Percentiles rank a stretch among this genome's conserved stretches.
Conservation (phyloP, 441 rosid species). For the Kokia cookei region DNA sequence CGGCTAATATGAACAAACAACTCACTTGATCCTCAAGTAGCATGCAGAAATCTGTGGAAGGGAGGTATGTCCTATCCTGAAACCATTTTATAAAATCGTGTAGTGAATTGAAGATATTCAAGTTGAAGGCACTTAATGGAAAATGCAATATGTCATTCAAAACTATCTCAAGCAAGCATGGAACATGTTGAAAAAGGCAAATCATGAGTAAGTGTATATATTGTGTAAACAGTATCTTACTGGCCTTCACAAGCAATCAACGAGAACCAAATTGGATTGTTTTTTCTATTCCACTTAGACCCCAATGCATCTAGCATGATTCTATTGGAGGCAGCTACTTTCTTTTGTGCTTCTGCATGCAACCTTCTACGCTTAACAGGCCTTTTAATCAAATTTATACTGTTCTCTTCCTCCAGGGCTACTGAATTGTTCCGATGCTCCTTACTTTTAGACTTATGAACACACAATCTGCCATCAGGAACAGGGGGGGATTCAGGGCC, state of each 20-base stretch:
- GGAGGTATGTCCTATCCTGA: conserved; percentile 55
- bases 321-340: conserved; percentile 32
- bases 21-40: conserved; percentile 79
- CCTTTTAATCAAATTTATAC: conserved; percentile 23
- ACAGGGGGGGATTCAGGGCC: conserved; percentile 24
- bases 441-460: conserved; percentile 34
- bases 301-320: conserved; percentile 35
- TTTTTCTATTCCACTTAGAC: conserved; percentile 31
- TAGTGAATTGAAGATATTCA: background rate
- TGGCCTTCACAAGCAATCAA: conserved; percentile 57
- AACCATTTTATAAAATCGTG: conserved; percentile 20
- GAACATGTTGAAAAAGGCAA: background rate
- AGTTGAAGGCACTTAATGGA: background rate
- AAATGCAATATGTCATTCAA: background rate
- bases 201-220: background rate
- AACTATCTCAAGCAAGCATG: background rate
- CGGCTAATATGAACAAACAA: conserved; percentile 11
- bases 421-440: conserved; percentile 32
- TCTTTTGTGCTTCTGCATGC: conserved; percentile 31
- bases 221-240: conserved; percentile 32
- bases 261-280: conserved; percentile 62
- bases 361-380: conserved; percentile 53
- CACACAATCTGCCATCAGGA: conserved; percentile 20
- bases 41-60: conserved; percentile 65
- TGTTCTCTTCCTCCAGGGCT: conserved; percentile 36